phyloP scores from a whole-genome alignment of 768 basidiomycete species.

The Rickenella mellea region DNA sequence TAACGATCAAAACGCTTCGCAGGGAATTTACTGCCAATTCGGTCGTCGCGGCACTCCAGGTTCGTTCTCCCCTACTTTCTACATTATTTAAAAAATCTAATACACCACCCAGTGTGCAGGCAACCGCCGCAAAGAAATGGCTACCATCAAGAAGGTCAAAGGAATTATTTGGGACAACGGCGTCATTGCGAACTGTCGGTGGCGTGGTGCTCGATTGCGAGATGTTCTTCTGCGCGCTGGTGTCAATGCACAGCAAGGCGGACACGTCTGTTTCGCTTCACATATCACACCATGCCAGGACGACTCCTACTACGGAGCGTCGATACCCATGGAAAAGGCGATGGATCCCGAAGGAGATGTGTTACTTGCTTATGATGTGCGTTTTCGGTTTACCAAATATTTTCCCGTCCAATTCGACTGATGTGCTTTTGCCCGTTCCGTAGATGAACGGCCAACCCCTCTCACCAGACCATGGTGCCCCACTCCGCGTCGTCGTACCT shows the following conservation, averaged over 20 bases:
- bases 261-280: slow-evolving; percentile 10
- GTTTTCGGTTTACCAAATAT: background rate
- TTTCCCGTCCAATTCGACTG: background rate
- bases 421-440: background rate
- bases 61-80: slow-evolving; percentile 14
- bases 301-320: slow-evolving; percentile 12
- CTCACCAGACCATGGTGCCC: slow-evolving; percentile 7
- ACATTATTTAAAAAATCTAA: slow-evolving; percentile 1
- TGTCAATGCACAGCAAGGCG: slow-evolving; percentile 4
- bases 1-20: slow-evolving; percentile 17
- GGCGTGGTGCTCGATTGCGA: slow-evolving; percentile 12
- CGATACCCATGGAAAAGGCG: slow-evolving; percentile 8
- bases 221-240: slow-evolving; percentile 11
- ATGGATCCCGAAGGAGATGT: slow-evolving; percentile 7
- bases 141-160: slow-evolving; percentile 32
- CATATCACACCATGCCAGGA: slow-evolving; percentile 1
- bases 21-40: slow-evolving; percentile 11
- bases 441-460: slow-evolving; percentile 7
- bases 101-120: slow-evolving; percentile 40
- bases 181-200: slow-evolving; percentile 12
- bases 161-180: slow-evolving; percentile 47
- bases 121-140: slow-evolving; percentile 61
- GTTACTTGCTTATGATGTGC: slow-evolving; percentile 5
- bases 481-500: slow-evolving; percentile 10
- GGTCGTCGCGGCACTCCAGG: slow-evolving; percentile 50